A percentile compares a stretch with the other conserved stretches of the same genome.
phyloP scores from a whole-genome alignment of 169 alveolate species.

The Theileria sp. region DNA sequence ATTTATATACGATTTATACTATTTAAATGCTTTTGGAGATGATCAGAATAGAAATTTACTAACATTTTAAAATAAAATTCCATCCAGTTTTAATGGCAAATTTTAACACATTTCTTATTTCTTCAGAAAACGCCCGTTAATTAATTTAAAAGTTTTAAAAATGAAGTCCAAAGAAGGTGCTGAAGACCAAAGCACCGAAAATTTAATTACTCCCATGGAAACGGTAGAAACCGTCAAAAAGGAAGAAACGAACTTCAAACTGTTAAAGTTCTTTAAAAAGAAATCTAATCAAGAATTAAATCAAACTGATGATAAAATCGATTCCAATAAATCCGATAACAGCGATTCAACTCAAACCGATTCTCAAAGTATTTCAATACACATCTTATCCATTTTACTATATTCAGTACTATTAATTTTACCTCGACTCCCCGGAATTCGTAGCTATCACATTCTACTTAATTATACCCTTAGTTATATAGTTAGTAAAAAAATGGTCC shows the following conservation, averaged over 20 bases:
- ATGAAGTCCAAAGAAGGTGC: conserved; percentile 1
- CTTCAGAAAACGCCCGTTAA: neutral
- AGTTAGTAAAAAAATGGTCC: no score
- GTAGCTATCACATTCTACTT: no score
- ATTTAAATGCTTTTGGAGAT: neutral
- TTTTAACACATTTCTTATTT: conserved; percentile 1
- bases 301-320: neutral
- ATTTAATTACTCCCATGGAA: neutral
- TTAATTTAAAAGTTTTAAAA: neutral
- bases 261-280: neutral
- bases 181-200: neutral
- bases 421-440: no score
- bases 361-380: neutral
- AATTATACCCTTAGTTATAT: no score
- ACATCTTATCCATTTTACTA: neutral
- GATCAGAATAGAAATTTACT: neutral
- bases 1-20: neutral
- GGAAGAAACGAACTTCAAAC: neutral
- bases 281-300: neutral
- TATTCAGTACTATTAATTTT: no score
- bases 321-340: neutral
- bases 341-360: neutral
- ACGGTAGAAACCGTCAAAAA: neutral
- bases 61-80: neutral
- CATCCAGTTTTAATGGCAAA: neutral